phyloP scores from a whole-genome alignment of 2,329 filamentous ascomycete species.

The Metarhizium brunneum region DNA sequence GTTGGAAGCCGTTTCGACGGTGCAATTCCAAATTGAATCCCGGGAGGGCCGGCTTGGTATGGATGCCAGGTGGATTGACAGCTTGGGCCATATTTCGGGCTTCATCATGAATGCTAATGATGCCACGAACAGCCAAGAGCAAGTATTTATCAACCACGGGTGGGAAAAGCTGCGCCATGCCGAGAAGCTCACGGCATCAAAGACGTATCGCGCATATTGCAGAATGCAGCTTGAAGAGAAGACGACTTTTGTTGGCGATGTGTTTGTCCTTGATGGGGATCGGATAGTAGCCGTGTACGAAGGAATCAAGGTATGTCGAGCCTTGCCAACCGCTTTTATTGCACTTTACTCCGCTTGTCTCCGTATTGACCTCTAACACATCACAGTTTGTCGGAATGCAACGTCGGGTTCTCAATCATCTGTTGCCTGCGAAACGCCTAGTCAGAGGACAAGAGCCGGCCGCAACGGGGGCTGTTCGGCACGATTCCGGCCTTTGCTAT shows the following conservation, averaged over 20 bases:
- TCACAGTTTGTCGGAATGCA: not conserved
- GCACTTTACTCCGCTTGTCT: not conserved
- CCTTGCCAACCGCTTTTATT: not conserved
- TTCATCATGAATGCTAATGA: constrained; percentile 53
- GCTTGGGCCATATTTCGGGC: constrained; percentile 48
- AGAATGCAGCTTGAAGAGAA: constrained; percentile 45
- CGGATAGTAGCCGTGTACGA: constrained; percentile 36
- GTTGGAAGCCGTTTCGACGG: not conserved
- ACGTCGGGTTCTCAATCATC: not conserved
- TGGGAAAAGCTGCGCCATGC: constrained; percentile 21
- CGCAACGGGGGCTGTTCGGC: not conserved
- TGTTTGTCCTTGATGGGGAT: constrained; percentile 45
- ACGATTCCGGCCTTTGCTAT: not conserved
- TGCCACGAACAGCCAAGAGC: constrained; percentile 40
- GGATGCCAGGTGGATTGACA: constrained; percentile 39
- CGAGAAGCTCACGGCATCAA: not conserved
- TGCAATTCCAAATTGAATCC: not conserved
- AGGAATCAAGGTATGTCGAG: constrained; percentile 34
- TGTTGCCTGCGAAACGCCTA: not conserved
- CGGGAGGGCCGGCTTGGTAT: not conserved
- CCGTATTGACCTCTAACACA: not conserved
- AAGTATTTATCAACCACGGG: constrained; percentile 51
- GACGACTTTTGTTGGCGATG: constrained; percentile 37
- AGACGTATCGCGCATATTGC: constrained; percentile 42
- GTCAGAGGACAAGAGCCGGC: not conserved